Percentiles rank a stretch among this genome's conserved stretches.
Conservation (phyloP, 1,139 yeast species). For the Zygotorulaspora mrakii region DNA sequence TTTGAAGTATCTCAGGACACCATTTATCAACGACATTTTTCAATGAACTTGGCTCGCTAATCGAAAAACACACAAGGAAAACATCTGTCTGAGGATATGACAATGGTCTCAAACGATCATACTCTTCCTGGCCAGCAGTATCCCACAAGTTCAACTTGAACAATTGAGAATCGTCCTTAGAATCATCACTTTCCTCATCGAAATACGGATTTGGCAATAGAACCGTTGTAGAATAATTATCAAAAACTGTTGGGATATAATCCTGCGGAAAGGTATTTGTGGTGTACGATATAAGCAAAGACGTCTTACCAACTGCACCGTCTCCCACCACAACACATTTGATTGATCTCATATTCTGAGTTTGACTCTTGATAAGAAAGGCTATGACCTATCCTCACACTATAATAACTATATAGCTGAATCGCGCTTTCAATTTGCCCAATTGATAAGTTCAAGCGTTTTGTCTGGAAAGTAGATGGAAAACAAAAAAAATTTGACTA, state of each 20-base stretch:
- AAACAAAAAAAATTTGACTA: too few species aligned
- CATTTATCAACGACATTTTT: slow-evolving; percentile 71
- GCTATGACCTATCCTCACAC: too few species aligned
- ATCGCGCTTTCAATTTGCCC: too few species aligned
- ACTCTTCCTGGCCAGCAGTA: slow-evolving; percentile 97
- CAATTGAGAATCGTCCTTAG: slow-evolving; percentile 47
- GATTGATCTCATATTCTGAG: slow-evolving; percentile 69
- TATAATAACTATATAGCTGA: too few species aligned
- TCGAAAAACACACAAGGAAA: slow-evolving; percentile 81
- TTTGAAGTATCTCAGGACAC: slow-evolving; percentile 87
- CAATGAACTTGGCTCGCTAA: slow-evolving; percentile 77
- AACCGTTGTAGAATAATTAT: slow-evolving; percentile 83
- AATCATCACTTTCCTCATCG: slow-evolving; percentile 64
- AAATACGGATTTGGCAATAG: slow-evolving; percentile 51
- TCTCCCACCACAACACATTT: slow-evolving; percentile 96
- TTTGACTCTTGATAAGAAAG: too few species aligned
- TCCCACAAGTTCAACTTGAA: slow-evolving; percentile 89
- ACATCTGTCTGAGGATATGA: slow-evolving; percentile 93
- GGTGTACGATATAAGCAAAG: slow-evolving; percentile 82
- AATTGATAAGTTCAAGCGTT: too few species aligned
- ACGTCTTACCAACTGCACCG: slow-evolving; percentile 94
- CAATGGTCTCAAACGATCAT: slow-evolving; percentile 84
- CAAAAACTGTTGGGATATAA: slow-evolving; percentile 91
- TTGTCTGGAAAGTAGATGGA: too few species aligned
- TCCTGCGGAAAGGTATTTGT: slow-evolving; percentile 94